Percentiles rank a stretch among this genome's conserved stretches.
These are phyloP conservation scores for Saccharomycopsis phalli DNA, from an alignment of 1,139 yeast genomes.

Conservation along the genomic window DNA sequence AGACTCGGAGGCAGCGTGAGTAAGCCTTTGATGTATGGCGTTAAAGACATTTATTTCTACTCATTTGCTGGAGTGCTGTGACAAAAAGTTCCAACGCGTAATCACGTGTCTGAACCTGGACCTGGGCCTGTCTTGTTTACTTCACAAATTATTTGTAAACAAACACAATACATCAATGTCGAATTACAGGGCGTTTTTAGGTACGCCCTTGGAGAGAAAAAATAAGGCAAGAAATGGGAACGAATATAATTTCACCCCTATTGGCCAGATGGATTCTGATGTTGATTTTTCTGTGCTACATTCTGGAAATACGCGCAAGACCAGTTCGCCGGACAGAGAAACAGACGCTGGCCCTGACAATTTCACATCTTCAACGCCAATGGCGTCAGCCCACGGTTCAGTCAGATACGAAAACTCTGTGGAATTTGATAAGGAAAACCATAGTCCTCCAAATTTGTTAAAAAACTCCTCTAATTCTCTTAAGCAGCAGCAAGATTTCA, in stretches of 20 bases:
- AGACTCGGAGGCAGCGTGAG: conserved; percentile 26
- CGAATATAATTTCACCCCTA: conserved; percentile 34
- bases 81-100: background rate
- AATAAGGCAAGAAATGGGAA: conserved; percentile 1
- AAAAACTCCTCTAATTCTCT: conserved; percentile 37
- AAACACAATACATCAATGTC: conserved; percentile 19
- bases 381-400: conserved; percentile 11
- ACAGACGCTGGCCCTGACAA: conserved; percentile 12
- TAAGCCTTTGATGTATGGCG: conserved; percentile 15
- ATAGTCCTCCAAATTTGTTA: conserved; percentile 20
- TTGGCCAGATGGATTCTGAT: conserved; percentile 26
- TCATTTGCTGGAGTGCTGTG: background rate
- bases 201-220: conserved; percentile 21
- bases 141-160: background rate
- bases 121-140: background rate
- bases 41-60: background rate
- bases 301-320: conserved; percentile 1
- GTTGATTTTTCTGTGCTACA: conserved; percentile 17
- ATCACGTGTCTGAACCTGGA: no score
- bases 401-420: conserved; percentile 3
- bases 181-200: conserved; percentile 21
- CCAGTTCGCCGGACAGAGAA: background rate
- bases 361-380: conserved; percentile 16
- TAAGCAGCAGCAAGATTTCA: conserved; percentile 45
- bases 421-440: background rate